Evolutionary conservation across 345 rosid genomes (phyloP), one percentile per base, ranked within the genome.

Genomic region (Aethionema arabicum): DNA sequence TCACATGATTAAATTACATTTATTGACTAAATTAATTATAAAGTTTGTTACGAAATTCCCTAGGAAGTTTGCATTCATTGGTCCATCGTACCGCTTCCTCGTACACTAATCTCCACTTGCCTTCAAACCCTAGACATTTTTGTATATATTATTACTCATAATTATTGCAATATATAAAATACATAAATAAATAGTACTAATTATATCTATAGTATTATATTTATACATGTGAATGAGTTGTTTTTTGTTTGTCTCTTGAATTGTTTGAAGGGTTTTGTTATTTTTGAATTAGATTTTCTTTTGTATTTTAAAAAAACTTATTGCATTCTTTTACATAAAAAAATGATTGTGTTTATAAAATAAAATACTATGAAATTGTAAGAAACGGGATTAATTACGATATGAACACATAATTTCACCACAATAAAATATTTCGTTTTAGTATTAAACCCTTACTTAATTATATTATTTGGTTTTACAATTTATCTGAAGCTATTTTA

Each of bases 21-120:
- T 53, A 51, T 45, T 37, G 56, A 72, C 44, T 65, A 65, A 65
- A 72, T 44, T 64, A 70, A 38, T 52, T 52, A 65, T 52, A 51
- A 72, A 63, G 61, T 72, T 52, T 64, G n/a, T 21, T 21, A 21
- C 56, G 56, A 59, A 65, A 14, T 72, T 52, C 61, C 52, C 66
- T 31, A 64, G 3, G 13, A 65, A 64, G 56, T 59, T 42, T 45
- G 32, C 56, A n/a, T 65, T 65, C 70, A 59, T 65, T 72, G 66
- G 70, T 59, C 57, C 39, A 31, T 58, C 75, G 50, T 42, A 71
- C 75, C 60, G 70, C 60, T 71, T 71, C 75, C 75, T 71, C 75
- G 75, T 72, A 72, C 75, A 71, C 70, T 65, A 72, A 72, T 72
- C 66, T 72, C 75, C 70, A 72, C 70, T 72, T 72, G 70, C 66